A percentile compares a stretch with the other conserved stretches of the same genome.
phyloP scores from a whole-genome alignment of 306 rosid genomes.

The Castanea mollissima region DNA sequence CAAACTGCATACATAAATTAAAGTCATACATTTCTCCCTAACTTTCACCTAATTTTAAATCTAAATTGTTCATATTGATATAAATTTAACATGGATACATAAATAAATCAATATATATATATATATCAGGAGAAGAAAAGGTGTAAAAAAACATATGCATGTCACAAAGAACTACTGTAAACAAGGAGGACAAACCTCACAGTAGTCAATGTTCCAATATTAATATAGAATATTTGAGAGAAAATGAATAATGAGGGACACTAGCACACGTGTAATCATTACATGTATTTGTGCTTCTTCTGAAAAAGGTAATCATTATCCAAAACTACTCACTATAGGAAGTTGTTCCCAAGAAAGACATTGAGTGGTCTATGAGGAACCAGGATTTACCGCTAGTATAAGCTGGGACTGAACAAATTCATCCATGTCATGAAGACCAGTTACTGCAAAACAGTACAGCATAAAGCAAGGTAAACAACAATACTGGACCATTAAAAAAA shows the following conservation, averaged over 20 bases:
- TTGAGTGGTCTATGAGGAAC: background rate
- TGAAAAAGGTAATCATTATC: background rate
- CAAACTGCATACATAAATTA: background rate
- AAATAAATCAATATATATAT: background rate
- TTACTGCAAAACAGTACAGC: constrained; percentile 51
- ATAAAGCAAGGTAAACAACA: constrained; percentile 6
- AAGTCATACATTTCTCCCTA: background rate
- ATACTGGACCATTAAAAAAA: constrained; percentile 8
- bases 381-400: constrained; percentile 80
- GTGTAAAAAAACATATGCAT: background rate
- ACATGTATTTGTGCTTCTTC: background rate
- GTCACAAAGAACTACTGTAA: background rate
- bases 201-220: background rate
- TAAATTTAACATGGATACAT: background rate
- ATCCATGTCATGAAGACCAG: constrained; percentile 99
- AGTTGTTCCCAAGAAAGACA: background rate
- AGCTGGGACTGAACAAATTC: constrained; percentile 98
- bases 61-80: background rate
- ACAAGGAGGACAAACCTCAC: background rate
- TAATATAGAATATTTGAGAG: background rate
- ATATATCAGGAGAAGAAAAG: background rate
- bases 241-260: background rate
- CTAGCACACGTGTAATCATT: background rate
- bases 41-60: background rate
- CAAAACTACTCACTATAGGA: background rate